A percentile compares a stretch with the other conserved stretches of the same genome.
Conservation (phyloP, 2,329 filamentous ascomycete genomes). For the Knufia fluminis region DNA sequence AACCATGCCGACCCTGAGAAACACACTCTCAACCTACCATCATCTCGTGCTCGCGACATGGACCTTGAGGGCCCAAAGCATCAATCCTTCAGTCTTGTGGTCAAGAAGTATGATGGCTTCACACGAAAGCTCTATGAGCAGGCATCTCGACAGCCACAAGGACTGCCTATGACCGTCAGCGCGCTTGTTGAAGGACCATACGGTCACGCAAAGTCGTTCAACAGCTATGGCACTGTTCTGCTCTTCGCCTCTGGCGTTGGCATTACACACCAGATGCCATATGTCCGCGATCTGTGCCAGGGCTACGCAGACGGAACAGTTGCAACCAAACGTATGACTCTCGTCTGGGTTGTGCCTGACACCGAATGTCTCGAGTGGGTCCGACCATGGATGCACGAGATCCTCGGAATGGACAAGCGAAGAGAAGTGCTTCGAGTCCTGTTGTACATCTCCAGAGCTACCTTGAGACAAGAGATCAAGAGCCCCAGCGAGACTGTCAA, state of each 20-base stretch:
- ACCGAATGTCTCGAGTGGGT: conserved; percentile 89
- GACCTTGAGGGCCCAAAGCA: conserved; percentile 44
- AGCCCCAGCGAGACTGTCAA: conserved; percentile 71
- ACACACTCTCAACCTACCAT: conserved; percentile 7
- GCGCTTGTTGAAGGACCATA: conserved; percentile 88
- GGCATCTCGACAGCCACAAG: conserved; percentile 45
- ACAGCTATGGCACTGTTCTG: conserved; percentile 85
- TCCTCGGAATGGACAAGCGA: conserved; percentile 70
- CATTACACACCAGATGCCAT: conserved; percentile 90
- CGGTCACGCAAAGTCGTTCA: conserved; percentile 69
- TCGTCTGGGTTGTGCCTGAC: conserved; percentile 89
- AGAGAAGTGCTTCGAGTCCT: conserved; percentile 76
- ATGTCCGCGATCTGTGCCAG: conserved; percentile 66
- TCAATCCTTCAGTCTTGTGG: conserved; percentile 65
- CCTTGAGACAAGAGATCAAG: conserved; percentile 70
- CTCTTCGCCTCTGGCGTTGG: conserved; percentile 89
- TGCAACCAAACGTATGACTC: conserved; percentile 69
- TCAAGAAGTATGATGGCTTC: conserved; percentile 80
- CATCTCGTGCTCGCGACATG: conserved; percentile 36
- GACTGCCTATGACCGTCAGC: conserved; percentile 49
- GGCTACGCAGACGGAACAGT: conserved; percentile 62
- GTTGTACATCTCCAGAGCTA: conserved; percentile 82
- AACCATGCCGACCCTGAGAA: conserved; percentile 15
- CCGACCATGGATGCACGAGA: conserved; percentile 69
- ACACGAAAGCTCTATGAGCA: conserved; percentile 71